phyloP scores from a whole-genome alignment of 257 asterid species.

The Verbena officinalis region DNA sequence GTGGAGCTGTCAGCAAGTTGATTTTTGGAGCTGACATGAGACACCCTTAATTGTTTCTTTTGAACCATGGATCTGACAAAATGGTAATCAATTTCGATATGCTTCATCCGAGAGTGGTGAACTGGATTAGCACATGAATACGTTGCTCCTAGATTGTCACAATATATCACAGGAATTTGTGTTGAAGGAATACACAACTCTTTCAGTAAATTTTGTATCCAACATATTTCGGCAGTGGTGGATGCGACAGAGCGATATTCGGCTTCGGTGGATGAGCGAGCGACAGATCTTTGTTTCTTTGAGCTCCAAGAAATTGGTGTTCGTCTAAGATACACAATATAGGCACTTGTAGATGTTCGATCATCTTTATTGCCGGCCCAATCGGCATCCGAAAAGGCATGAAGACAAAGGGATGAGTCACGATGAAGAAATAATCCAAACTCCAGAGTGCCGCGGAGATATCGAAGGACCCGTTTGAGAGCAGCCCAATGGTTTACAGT shows the following conservation, averaged over 20 bases:
- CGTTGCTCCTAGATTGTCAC: background rate
- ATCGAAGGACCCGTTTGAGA: background rate
- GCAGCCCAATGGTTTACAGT: no score
- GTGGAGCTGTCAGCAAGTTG: no score
- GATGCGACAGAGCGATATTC: background rate
- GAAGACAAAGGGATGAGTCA: background rate
- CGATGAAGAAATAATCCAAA: background rate
- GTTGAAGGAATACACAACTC: background rate
- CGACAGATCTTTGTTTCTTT: background rate
- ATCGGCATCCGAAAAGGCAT: background rate
- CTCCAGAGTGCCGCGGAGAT: background rate
- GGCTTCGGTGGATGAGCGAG: background rate
- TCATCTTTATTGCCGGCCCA: background rate
- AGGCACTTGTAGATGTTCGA: background rate
- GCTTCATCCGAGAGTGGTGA: background rate
- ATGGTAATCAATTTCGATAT: background rate
- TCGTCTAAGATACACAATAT: background rate
- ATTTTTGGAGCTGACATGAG: no score
- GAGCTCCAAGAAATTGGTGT: background rate
- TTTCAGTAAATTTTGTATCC: background rate
- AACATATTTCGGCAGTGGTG: background rate
- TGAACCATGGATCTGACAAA: background rate
- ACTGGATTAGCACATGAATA: background rate
- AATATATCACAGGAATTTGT: background rate
- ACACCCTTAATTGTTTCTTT: no score